Conservation (phyloP, 75 land plant genomes). For the Picea glauca region DNA sequence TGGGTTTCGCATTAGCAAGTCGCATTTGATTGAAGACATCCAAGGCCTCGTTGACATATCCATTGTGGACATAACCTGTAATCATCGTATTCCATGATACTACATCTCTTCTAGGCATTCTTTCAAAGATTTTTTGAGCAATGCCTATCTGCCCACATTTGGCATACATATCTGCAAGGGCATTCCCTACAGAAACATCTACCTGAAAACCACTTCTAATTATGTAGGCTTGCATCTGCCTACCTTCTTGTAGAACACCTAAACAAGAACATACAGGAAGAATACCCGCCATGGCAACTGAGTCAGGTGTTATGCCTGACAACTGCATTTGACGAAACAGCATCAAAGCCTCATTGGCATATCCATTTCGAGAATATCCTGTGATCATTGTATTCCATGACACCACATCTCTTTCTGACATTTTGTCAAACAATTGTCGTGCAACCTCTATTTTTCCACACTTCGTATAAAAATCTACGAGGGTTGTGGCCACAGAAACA, state of each 20-base stretch:
- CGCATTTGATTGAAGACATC: constrained; percentile 31
- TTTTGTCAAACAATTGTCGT: constrained; percentile 24
- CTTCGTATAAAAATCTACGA: constrained; percentile 44
- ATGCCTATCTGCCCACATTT: constrained; percentile 56
- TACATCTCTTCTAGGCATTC: constrained; percentile 37
- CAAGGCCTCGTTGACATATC: constrained; percentile 27
- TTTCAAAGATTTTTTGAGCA: constrained; percentile 34
- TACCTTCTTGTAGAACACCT: constrained; percentile 33
- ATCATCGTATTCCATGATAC: constrained; percentile 60
- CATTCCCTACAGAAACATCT: constrained; percentile 41
- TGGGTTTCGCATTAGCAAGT: constrained; percentile 29
- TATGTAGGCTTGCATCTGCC: constrained; percentile 25
- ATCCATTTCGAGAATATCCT: constrained; percentile 46
- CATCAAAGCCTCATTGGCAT: constrained; percentile 44
- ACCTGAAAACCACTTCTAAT: constrained; percentile 20
- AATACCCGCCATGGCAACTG: constrained; percentile 38
- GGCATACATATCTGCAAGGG: constrained; percentile 54
- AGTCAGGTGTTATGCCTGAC: constrained; percentile 42
- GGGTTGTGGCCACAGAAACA: constrained; percentile 36
- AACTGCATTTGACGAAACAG: constrained; percentile 41
- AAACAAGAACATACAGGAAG: constrained; percentile 52
- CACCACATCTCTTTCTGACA: constrained; percentile 36
- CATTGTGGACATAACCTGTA: constrained; percentile 21
- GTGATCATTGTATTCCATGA: constrained; percentile 62
- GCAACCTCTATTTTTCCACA: constrained; percentile 42